Base-by-base conservation (phyloP, 768 basidiomycete genomes). In the Hygrophorus pudorinus region DNA sequence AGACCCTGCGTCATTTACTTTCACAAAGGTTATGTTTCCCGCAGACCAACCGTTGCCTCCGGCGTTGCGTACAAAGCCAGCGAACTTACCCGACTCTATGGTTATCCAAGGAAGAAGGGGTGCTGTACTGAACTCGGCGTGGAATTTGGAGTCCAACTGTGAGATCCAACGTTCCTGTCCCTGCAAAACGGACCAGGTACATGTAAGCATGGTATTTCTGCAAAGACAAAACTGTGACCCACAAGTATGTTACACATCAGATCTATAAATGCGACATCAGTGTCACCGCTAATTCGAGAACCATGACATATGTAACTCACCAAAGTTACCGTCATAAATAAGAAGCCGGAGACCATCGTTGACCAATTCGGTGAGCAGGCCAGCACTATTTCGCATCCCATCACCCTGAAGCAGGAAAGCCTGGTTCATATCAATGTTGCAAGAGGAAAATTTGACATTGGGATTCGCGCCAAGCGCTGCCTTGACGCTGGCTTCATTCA, bases 161-260 rank as follows among this genome's bases (percentile, higher is more conserved):
- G 73, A 70, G 4, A 89, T 63, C 85, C 88, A 90, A 27, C 77
- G 71, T 57, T 81, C 77, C 54, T 90, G 85, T 21, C 88, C 88
- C 79, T 79, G 38, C 37, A 41, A 30, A 37, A 2, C 11, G 43
- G 24, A 18, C 46, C 21, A n/a, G n/a, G n/a, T n/a, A n/a, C n/a
- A 42, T 34, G 40, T 20, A 33, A 33, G 9, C 33, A 21, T 24
- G 34, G 36, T 47, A 46, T 24, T 3, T 7, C 24, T 24, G 24
- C 24, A 24, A 24, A 24, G 33, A 18, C n/a, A n/a, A 38, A 21
- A 30, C 9, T 32, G n/a, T 14, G 32, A 57, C 73, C 48, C 50
- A 77, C 83, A 20, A 86, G 73, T 54, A 73, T 85, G 64, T 92
- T 91, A 70, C 90, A 93, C 84, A 88, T 84, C 70, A 81, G 77